A percentile compares a stretch with the other conserved stretches of the same genome.
These are phyloP conservation scores for Fusarium burgessii DNA, from an alignment of 2,329 filamentous ascomycete species.

Conservation along the genomic window DNA sequence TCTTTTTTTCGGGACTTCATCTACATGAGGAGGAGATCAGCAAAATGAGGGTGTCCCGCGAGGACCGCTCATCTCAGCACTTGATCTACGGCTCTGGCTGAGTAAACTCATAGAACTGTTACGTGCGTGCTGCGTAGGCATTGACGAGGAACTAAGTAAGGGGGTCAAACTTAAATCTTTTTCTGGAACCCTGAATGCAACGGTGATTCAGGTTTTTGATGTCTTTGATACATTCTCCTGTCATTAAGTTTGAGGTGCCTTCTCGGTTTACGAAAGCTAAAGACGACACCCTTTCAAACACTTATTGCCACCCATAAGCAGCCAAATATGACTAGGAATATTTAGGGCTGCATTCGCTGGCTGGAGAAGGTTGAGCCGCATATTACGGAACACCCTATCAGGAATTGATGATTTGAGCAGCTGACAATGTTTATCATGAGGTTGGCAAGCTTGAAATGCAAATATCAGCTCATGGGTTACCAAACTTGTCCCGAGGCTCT, in stretches of 20 bases:
- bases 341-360: constrained; percentile 23
- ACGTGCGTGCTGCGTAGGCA: no score
- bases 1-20: background rate
- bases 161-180: background rate
- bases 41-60: background rate
- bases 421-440: constrained; percentile 3
- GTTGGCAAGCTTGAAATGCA: constrained; percentile 2
- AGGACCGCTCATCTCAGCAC: background rate
- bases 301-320: background rate
- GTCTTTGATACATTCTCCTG: background rate
- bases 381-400: constrained; percentile 15
- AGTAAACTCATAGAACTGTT: background rate
- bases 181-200: background rate
- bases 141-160: background rate
- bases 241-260: background rate
- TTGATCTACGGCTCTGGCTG: background rate
- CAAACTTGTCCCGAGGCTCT: constrained; percentile 11
- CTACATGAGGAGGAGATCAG: background rate
- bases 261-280: background rate
- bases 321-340: background rate
- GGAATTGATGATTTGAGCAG: constrained; percentile 3
- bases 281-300: background rate
- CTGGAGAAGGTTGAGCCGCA: constrained; percentile 4
- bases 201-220: background rate
- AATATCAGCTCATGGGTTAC: background rate